phyloP scores from a whole-genome alignment of 75 land plant genomes.

The Gnetum montanum region DNA sequence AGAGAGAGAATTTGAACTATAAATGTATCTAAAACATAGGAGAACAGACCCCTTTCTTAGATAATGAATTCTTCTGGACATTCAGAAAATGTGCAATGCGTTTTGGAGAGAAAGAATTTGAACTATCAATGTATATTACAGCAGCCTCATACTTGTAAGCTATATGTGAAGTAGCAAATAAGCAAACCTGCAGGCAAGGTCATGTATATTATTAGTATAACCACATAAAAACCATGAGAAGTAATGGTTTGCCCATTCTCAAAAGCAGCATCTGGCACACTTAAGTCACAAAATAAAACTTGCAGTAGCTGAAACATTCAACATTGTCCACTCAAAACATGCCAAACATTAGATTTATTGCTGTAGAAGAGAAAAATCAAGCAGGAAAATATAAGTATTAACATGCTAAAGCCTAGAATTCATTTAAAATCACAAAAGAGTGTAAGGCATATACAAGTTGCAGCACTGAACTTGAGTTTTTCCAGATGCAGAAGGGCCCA shows the following conservation, averaged over 20 bases:
- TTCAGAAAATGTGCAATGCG: constrained; percentile 43
- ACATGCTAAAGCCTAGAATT: neutral
- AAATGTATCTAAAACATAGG: too few species aligned
- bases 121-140: constrained; percentile 60
- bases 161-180: constrained; percentile 48
- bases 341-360: neutral
- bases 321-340: too few species aligned
- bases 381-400: neutral
- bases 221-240: neutral
- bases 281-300: too few species aligned
- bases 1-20: constrained; percentile 72
- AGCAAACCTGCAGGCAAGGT: constrained; percentile 57
- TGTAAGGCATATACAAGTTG: neutral
- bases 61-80: constrained; percentile 1
- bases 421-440: neutral
- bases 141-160: constrained; percentile 20
- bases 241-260: neutral
- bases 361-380: constrained; percentile 1
- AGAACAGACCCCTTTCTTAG: too few species aligned
- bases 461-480: constrained; percentile 67
- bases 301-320: too few species aligned
- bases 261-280: too few species aligned
- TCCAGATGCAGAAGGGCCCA: constrained; percentile 84
- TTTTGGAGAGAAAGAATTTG: constrained; percentile 63
- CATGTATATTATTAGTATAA: neutral